phyloP scores from a whole-genome alignment of 257 asterid genomes.

The Pogostemon cablin region DNA sequence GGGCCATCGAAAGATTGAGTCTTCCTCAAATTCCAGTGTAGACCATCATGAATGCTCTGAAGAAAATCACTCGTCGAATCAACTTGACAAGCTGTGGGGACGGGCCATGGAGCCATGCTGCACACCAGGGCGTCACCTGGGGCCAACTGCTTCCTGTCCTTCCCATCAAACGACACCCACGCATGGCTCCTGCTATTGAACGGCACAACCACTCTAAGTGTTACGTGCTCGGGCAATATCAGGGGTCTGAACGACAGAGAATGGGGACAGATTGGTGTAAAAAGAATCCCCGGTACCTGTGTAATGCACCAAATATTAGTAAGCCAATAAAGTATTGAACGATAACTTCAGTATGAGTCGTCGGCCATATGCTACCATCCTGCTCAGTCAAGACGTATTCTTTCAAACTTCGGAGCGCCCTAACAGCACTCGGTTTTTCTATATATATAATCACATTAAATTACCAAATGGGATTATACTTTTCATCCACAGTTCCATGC shows the following conservation, averaged over 20 bases:
- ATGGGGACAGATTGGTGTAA: constrained; percentile 98
- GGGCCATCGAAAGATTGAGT: constrained; percentile 89
- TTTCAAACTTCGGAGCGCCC: too few species aligned
- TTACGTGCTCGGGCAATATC: constrained; percentile 88
- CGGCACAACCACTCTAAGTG: constrained; percentile 79
- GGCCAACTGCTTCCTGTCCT: constrained; percentile 73
- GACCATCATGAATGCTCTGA: constrained; percentile 91
- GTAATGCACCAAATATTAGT: neutral
- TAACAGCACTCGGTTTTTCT: too few species aligned
- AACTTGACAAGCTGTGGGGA: constrained; percentile 85
- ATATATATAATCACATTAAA: too few species aligned
- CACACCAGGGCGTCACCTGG: constrained; percentile 96
- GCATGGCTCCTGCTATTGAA: constrained; percentile 91
- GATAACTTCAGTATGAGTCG: too few species aligned
- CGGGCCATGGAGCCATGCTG: constrained; percentile 99
- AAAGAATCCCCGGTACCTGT: constrained; percentile 92
- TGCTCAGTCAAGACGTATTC: too few species aligned
- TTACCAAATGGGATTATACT: too few species aligned
- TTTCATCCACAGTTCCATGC: too few species aligned
- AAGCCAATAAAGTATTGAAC: too few species aligned
- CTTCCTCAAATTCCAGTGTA: constrained; percentile 96
- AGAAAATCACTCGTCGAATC: constrained; percentile 85
- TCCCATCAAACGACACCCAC: constrained; percentile 98
- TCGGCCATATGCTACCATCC: too few species aligned
- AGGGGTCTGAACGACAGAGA: constrained; percentile 93